A percentile compares a stretch with the other conserved stretches of the same genome.
Evolutionary conservation across 2,329 filamentous ascomycete species (phyloP).

Genomic region (Ambrosiella xylebori): DNA sequence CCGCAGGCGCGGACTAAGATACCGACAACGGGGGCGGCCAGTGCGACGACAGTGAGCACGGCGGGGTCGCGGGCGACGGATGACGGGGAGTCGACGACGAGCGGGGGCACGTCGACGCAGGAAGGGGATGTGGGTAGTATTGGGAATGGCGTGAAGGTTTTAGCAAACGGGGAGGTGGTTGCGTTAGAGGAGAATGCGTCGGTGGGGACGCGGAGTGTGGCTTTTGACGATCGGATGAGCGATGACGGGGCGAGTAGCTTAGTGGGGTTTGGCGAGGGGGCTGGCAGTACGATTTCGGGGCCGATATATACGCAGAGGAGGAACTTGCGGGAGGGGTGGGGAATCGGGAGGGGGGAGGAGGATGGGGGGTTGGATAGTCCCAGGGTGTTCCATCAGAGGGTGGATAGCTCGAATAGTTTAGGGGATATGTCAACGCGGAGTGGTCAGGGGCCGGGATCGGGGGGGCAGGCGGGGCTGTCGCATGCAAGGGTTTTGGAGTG

Average conservation of each 20-base stretch:
- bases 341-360: neutral
- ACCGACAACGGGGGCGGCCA: conserved; percentile 82
- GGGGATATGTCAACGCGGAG: conserved; percentile 4
- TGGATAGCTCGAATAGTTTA: conserved; percentile 8
- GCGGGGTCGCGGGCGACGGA: neutral
- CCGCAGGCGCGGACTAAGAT: conserved; percentile 53
- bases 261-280: conserved; percentile 85
- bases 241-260: conserved; percentile 71
- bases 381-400: conserved; percentile 5
- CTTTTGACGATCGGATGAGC: conserved; percentile 56
- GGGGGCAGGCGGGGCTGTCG: conserved; percentile 1
- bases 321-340: neutral
- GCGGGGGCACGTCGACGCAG: neutral
- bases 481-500: conserved; percentile 11
- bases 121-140: neutral
- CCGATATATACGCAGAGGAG: conserved; percentile 44
- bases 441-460: neutral
- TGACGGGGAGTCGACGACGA: neutral
- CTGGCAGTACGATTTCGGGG: conserved; percentile 67
- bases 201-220: conserved; percentile 30
- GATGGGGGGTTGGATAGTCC: conserved; percentile 3
- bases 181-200: conserved; percentile 32
- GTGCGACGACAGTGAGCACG: conserved; percentile 49
- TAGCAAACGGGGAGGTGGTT: neutral
- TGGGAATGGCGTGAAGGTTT: neutral